Evolutionary conservation across 345 rosid species (phyloP).

Genomic region (Gossypium herbaceum): DNA sequence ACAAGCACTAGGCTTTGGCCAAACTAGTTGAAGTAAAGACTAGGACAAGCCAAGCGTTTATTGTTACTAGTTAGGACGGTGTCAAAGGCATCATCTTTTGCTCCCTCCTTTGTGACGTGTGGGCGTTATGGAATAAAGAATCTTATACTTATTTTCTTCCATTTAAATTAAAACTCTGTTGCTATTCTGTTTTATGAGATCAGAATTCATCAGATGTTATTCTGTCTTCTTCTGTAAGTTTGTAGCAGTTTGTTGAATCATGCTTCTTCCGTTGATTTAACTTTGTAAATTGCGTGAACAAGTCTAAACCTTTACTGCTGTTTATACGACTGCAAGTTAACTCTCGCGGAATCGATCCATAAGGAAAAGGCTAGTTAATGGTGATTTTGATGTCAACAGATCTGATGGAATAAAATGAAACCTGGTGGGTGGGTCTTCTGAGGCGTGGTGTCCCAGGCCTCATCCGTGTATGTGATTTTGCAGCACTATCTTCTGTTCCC

Average conservation of each 20-base stretch:
- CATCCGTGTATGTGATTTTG: not conserved
- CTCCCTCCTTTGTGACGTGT: too few species aligned
- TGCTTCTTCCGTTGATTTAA: slow-evolving; percentile 9
- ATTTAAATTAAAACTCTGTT: not conserved
- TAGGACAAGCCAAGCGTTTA: not conserved
- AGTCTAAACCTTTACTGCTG: not conserved
- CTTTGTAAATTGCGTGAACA: not conserved
- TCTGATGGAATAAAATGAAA: slow-evolving; percentile 7
- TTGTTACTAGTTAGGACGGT: not conserved
- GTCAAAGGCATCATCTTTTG: not conserved
- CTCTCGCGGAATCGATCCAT: not conserved
- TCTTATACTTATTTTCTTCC: not conserved
- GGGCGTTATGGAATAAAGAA: not conserved
- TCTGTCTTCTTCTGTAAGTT: not conserved
- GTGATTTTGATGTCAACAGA: not conserved
- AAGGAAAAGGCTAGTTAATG: not conserved
- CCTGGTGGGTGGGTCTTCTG: not conserved
- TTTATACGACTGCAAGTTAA: not conserved
- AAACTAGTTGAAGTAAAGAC: not conserved
- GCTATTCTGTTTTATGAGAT: not conserved
- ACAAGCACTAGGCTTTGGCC: not conserved
- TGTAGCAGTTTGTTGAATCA: slow-evolving; percentile 21
- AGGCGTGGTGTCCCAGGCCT: not conserved
- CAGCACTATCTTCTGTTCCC: not conserved
- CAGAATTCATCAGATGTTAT: not conserved